Conservation (phyloP, 2,329 filamentous ascomycete genomes). For the Ascochyta lentis region DNA sequence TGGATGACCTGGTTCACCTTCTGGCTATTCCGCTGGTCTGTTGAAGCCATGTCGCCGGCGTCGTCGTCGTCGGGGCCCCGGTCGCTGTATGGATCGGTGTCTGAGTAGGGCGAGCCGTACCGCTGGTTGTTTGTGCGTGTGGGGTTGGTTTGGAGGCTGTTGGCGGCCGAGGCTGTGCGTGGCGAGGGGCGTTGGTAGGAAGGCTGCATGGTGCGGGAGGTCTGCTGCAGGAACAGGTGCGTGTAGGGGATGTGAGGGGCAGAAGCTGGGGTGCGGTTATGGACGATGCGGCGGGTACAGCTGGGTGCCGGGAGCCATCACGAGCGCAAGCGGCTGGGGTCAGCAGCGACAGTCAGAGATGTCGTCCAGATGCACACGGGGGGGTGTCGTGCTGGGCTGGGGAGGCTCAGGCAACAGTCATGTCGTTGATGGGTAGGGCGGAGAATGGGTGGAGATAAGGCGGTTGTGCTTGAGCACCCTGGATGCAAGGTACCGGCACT, state of each 20-base stretch:
- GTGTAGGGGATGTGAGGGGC: slow-evolving; percentile 14
- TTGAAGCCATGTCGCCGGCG: slow-evolving; percentile 52
- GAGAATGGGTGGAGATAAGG: slow-evolving; percentile 40
- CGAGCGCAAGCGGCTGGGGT: slow-evolving; percentile 39
- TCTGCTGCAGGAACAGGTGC: slow-evolving; percentile 30
- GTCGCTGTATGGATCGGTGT: slow-evolving; percentile 58
- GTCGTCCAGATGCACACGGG: slow-evolving; percentile 35
- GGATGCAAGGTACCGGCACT: slow-evolving; percentile 13
- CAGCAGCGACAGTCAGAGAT: slow-evolving; percentile 30
- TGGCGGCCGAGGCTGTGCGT: slow-evolving; percentile 74
- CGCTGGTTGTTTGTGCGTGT: slow-evolving; percentile 74
- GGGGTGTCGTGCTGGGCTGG: slow-evolving; percentile 14
- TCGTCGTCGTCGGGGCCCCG: slow-evolving; percentile 60
- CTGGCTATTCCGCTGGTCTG: slow-evolving; percentile 45
- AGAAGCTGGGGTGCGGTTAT: slow-evolving; percentile 33
- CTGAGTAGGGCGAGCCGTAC: slow-evolving; percentile 66
- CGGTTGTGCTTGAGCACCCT: slow-evolving; percentile 32
- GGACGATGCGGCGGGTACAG: slow-evolving; percentile 42
- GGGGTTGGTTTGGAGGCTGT: slow-evolving; percentile 74
- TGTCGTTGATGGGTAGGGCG: slow-evolving; percentile 33
- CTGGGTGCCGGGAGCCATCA: slow-evolving; percentile 48
- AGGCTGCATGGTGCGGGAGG: slow-evolving; percentile 73
- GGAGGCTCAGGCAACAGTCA: slow-evolving; percentile 48
- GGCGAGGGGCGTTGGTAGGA: slow-evolving; percentile 78
- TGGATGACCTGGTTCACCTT: slow-evolving; percentile 95